phyloP scores from a whole-genome alignment of 2,329 filamentous ascomycete genomes.

The Periconia sp. region DNA sequence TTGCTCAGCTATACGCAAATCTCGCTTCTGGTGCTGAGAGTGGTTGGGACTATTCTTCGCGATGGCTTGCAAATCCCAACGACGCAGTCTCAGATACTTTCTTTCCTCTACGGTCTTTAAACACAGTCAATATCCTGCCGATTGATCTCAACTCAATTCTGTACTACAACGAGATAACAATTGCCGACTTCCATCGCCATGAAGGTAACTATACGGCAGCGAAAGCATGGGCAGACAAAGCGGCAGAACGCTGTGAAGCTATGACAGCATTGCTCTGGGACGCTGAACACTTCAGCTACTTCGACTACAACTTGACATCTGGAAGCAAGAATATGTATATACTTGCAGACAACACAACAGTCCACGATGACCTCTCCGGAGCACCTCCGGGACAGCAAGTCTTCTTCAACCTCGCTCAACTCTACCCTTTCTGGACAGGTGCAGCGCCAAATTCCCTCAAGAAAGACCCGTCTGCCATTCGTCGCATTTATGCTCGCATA shows the following conservation, averaged over 20 bases:
- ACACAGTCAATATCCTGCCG: conserved; percentile 63
- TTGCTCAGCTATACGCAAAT: conserved; percentile 63
- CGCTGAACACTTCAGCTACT: conserved; percentile 66
- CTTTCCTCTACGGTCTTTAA: conserved; percentile 70
- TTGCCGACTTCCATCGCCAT: conserved; percentile 60
- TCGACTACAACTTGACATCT: conserved; percentile 72
- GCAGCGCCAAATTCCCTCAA: conserved; percentile 64
- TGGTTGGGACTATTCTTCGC: conserved; percentile 68
- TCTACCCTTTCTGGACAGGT: conserved; percentile 74
- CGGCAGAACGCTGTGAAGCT: conserved; percentile 62
- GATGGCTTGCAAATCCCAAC: conserved; percentile 63
- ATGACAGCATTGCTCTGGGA: conserved; percentile 72
- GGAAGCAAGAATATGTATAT: conserved; percentile 62
- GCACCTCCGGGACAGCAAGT: conserved; percentile 64
- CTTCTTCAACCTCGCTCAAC: conserved; percentile 64
- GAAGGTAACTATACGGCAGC: conserved; percentile 60
- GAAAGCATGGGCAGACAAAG: conserved; percentile 57
- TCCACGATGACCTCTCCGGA: conserved; percentile 41
- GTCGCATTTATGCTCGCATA: conserved; percentile 61
- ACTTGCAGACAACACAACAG: conserved; percentile 50
- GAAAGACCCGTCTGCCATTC: conserved; percentile 64
- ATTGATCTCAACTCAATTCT: conserved; percentile 73
- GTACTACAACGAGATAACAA: conserved; percentile 68
- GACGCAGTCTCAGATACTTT: conserved; percentile 66
- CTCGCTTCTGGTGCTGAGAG: conserved; percentile 70